Base-by-base conservation (phyloP, 305 asterid species). In the Rubia tinctorum region DNA sequence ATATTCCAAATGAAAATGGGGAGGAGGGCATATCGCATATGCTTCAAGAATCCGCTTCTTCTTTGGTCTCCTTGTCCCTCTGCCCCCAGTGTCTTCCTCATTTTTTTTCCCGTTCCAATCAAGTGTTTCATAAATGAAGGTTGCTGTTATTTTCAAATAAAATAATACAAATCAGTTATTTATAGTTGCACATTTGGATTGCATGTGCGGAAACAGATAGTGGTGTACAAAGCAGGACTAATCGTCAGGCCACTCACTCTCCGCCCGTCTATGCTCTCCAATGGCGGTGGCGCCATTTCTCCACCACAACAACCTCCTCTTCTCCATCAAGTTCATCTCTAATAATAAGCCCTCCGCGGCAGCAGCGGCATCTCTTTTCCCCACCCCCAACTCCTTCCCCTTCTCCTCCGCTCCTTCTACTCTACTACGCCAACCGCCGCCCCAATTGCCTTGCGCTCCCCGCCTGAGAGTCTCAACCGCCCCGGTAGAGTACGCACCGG, bases 381-480 rank as follows among this genome's bases (percentile, higher is more conserved):
- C 77, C 53, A 30, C 42, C 64, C 78, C 76, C 49, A 68, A 69
- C 22, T 65, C 76, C 43, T 30, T 59, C 47, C 76, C 82, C 56
- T 71, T 59, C 47, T 77, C 82, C 56, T 71, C 83, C 62, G 74
- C 88, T 42, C 75, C 88, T 60, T 80, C 87, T 42, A 76, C 87
- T 1, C 76, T 80, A 45, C 81, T 84, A 14, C 76, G 30, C 17
- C 85, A 80, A n/a, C 59, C 72, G 20, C 75, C 73, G 18, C 73
- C 77, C 22, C 79, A 71, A 23, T 74, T 75, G 44, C 75, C 75
- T 15, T 76, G 80, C 25, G 12, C 63, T 83, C 63, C 12, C 89
- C 71, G 86, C 90, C 47, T 91, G 88, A 89, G 91, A 51, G 97
- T 94, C 40, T 77, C 99, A 75, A 94, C 95, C 49, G 96, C 83